A percentile compares a stretch with the other conserved stretches of the same genome.
Evolutionary conservation across 305 asterid genomes (phyloP).

Genomic region (Salvia sclarea): DNA sequence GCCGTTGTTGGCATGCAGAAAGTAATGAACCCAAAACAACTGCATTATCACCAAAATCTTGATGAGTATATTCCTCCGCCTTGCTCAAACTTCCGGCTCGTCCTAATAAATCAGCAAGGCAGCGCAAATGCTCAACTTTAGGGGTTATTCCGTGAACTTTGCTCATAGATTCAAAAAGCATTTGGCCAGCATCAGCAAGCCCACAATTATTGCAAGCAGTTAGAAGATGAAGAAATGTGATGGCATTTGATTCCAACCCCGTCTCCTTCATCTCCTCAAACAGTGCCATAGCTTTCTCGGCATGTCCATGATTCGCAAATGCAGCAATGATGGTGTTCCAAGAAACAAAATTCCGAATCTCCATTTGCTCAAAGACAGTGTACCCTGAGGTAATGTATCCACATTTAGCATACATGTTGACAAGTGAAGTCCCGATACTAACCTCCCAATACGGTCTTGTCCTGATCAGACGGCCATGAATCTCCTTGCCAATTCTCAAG

Average conservation of each 20-base stretch:
- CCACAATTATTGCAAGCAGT: constrained; percentile 75
- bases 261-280: constrained; percentile 48
- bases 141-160: constrained; percentile 46
- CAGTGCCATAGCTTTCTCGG: constrained; percentile 42
- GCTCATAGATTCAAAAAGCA: constrained; percentile 49
- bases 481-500: constrained; percentile 54
- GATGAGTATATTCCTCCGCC: constrained; percentile 55
- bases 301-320: constrained; percentile 66
- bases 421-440: constrained; percentile 58
- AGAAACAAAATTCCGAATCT: constrained; percentile 54
- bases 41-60: too few species aligned
- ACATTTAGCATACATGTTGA: constrained; percentile 80
- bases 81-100: constrained; percentile 61
- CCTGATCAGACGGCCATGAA: constrained; percentile 59
- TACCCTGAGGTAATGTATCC: constrained; percentile 46
- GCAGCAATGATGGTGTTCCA: constrained; percentile 75
- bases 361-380: constrained; percentile 49
- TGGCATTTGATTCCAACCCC: constrained; percentile 54
- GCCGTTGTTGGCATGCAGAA: constrained; percentile 65
- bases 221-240: constrained; percentile 62
- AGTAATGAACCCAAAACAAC: constrained; percentile 69
- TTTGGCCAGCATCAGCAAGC: constrained; percentile 54
- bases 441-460: constrained; percentile 48
- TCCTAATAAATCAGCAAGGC: constrained; percentile 71
- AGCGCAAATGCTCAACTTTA: constrained; percentile 54